Percentiles rank a stretch among this genome's conserved stretches.
These are phyloP conservation scores for Huntiella decipiens DNA, from an alignment of 2,329 filamentous ascomycete genomes.

Conservation along the genomic window DNA sequence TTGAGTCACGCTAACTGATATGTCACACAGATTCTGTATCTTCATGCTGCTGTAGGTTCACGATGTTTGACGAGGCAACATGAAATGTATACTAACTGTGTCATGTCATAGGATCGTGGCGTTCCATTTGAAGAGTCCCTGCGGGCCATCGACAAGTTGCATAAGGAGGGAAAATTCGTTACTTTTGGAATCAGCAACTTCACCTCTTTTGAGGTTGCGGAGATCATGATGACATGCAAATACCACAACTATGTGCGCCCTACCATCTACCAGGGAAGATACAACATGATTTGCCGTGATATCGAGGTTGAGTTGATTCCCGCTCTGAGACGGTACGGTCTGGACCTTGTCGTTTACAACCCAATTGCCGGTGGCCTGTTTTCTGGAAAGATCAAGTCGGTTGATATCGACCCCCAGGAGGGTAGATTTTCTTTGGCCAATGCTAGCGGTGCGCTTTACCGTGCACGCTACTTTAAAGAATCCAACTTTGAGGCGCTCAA, in stretches of 20 bases:
- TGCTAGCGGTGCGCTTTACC: slow-evolving; percentile 36
- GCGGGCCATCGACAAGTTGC: slow-evolving; percentile 56
- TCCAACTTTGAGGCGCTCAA: slow-evolving; percentile 42
- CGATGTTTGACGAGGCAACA: slow-evolving; percentile 9
- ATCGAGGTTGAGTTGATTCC: slow-evolving; percentile 60
- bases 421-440: slow-evolving; percentile 51
- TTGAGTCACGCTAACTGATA: not conserved
- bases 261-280: slow-evolving; percentile 76
- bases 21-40: slow-evolving; percentile 41
- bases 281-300: slow-evolving; percentile 59
- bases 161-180: slow-evolving; percentile 74
- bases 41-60: slow-evolving; percentile 40
- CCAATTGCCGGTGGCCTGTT: slow-evolving; percentile 66
- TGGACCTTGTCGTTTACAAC: slow-evolving; percentile 69
- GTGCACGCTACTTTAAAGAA: slow-evolving; percentile 54
- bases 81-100: slow-evolving; percentile 15
- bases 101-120: slow-evolving; percentile 29
- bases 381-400: slow-evolving; percentile 57
- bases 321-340: slow-evolving; percentile 53
- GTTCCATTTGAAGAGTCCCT: slow-evolving; percentile 67
- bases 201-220: slow-evolving; percentile 72
- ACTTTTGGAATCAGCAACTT: slow-evolving; percentile 67
- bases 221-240: slow-evolving; percentile 62
- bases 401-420: slow-evolving; percentile 39
- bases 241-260: slow-evolving; percentile 67